These are phyloP conservation scores for Ilex asprella DNA, from an alignment of 257 asterid genomes.

Conservation along the genomic window DNA sequence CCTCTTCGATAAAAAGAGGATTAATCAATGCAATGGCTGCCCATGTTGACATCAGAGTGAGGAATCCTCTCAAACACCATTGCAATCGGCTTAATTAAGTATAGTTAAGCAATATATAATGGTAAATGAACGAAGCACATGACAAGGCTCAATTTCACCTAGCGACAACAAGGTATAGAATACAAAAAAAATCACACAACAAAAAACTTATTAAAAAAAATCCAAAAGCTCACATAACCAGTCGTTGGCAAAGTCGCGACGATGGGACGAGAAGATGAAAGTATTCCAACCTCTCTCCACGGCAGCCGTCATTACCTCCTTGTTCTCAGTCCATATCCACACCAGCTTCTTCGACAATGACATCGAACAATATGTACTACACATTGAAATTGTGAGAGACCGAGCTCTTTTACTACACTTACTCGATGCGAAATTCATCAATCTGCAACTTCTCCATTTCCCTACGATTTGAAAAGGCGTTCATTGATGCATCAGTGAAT, in stretches of 20 bases:
- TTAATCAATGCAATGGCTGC: conserved; percentile 62
- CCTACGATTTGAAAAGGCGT: conserved; percentile 21
- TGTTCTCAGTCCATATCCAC: conserved; percentile 87
- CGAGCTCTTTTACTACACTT: conserved; percentile 10
- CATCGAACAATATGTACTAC: conserved; percentile 1
- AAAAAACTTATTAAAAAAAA: neutral
- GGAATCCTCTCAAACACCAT: neutral
- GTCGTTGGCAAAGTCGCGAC: conserved; percentile 57
- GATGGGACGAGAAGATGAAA: conserved; percentile 44
- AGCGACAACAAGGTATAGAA: neutral
- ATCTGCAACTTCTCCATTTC: conserved; percentile 31
- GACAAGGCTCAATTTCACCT: neutral
- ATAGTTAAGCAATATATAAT: neutral
- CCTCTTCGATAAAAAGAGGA: conserved; percentile 66
- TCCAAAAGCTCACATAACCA: conserved; percentile 61
- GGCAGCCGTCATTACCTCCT: conserved; percentile 80
- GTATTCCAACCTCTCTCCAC: conserved; percentile 90
- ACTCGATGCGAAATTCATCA: conserved; percentile 12
- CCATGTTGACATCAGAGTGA: conserved; percentile 13
- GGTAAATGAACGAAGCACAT: neutral
- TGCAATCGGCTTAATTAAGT: neutral
- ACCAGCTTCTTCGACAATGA: conserved; percentile 44
- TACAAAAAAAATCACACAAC: neutral
- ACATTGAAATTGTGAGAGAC: conserved; percentile 20
- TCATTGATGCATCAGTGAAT: conserved; percentile 2